phyloP scores from a whole-genome alignment of 169 alveolate species.

The Amoebophrya sp. region DNA sequence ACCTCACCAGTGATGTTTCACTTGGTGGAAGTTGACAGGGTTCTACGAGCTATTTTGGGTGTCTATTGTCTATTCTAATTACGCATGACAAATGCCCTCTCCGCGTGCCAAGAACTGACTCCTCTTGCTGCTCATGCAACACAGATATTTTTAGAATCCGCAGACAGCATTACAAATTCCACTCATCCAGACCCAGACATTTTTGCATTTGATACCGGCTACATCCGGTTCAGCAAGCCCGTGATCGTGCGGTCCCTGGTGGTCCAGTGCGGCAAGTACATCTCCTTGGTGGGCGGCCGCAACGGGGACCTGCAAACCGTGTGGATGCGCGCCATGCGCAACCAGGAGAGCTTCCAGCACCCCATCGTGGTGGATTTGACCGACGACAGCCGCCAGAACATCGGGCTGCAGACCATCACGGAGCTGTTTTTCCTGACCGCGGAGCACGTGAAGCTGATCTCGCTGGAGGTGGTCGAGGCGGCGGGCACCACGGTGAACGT shows the following conservation, averaged over 20 bases:
- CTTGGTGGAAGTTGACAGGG: no score
- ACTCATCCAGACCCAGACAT: no score
- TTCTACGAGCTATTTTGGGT: no score
- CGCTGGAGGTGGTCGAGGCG: not conserved
- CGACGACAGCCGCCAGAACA: not conserved
- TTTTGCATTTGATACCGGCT: no score
- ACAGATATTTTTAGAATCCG: no score
- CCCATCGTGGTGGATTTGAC: not conserved
- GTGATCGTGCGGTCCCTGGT: not conserved
- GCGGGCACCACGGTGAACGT: not conserved
- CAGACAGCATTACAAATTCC: no score
- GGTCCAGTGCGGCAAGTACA: not conserved
- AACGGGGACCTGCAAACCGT: not conserved
- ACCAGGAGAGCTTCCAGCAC: not conserved
- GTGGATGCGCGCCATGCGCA: conserved; percentile 23
- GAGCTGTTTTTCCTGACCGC: conserved; percentile 23
- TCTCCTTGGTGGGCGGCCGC: conserved; percentile 1
- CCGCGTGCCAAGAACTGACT: no score
- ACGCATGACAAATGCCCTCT: no score
- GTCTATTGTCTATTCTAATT: no score
- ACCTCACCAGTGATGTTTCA: no score
- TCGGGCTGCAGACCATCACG: not conserved
- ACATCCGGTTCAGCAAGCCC: conserved; percentile 13
- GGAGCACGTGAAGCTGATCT: not conserved
- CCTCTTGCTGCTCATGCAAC: no score